Evolutionary conservation across 2,329 filamentous ascomycete species (phyloP), one percentile per base, ranked within the genome.

Genomic region (Colletotrichum tanaceti): DNA sequence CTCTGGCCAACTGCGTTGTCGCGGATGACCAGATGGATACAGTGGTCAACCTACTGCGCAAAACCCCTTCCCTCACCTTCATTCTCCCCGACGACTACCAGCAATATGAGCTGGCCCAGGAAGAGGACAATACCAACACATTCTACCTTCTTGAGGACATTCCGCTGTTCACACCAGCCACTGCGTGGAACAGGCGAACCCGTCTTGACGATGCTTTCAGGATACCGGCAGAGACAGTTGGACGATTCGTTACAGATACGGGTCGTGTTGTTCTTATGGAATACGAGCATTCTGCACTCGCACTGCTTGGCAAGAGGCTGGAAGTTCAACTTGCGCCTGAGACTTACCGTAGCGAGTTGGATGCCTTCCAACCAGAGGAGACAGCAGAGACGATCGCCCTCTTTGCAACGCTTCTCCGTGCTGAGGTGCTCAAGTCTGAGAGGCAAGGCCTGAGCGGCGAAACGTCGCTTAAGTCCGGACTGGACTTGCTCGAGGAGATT

Each of bases 111-210:
- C 88, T 94, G 14, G 89, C 91, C 46, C 89, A 92, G 61, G 94
- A 98, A 79, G 93, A 97, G 71, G 92, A 96, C 68, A 94, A 96
- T 72, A 89, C 88, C 32, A 96, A 97, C 73, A 89, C 88, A 20
- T 92, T 98, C 69, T 85, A 87, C 69, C 86, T 98, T 4, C 82
- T 85, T 1, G 83, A 85, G 52, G 85, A 90, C 59, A 80, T 94
- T 9, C 84, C 89, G 1, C 83, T 94, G 3, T 91, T 95, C 70
- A 79, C 79, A 5, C 76, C 83, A 70, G 76, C 81, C 59, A 76
- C 84, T 66, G 79, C 78, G 18, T 82, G 84, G 74, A 82, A 81
- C 66, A 79, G 82, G 68, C 75, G 81, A 39, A 76, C 80, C 9
- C 76, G 80, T 18, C 80, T 82, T 47, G 81, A 86, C 50, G 82